phyloP scores from a whole-genome alignment of 2,329 filamentous ascomycete species.

The Graphilbum ipis-grandicollis region DNA sequence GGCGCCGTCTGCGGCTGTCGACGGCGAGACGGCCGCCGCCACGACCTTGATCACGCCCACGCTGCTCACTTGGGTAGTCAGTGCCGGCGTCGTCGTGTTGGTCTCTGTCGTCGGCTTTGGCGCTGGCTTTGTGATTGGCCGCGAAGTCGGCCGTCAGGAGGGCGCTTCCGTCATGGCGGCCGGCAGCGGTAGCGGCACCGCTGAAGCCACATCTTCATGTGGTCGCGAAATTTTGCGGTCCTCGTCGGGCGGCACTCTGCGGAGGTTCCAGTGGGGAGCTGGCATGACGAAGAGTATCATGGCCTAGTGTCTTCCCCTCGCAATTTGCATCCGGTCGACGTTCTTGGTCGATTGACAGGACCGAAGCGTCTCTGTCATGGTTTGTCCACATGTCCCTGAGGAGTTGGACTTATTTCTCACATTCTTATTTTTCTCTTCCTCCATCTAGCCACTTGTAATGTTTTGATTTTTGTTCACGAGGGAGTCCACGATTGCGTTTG shows the following conservation, averaged over 20 bases:
- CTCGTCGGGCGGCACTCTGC: constrained; percentile 30
- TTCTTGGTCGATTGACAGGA: too few relatives aligned
- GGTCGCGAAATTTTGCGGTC: constrained; percentile 34
- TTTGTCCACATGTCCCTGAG: too few relatives aligned
- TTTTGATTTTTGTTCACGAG: too few relatives aligned
- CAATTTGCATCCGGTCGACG: too few relatives aligned
- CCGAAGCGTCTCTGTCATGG: too few relatives aligned
- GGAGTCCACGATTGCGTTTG: too few relatives aligned
- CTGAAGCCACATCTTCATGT: constrained; percentile 29
- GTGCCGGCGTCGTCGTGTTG: constrained; percentile 49
- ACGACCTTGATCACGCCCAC: constrained; percentile 37
- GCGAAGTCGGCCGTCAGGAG: constrained; percentile 48
- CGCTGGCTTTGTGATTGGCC: constrained; percentile 44
- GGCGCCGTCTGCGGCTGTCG: too few relatives aligned
- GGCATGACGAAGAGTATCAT: constrained; percentile 31
- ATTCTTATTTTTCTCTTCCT: too few relatives aligned
- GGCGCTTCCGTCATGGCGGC: constrained; percentile 24
- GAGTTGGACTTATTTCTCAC: too few relatives aligned
- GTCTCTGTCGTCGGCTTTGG: constrained; percentile 53
- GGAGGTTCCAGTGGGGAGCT: constrained; percentile 34
- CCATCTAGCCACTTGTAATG: too few relatives aligned
- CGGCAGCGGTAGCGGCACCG: constrained; percentile 21
- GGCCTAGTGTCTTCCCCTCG: too few relatives aligned
- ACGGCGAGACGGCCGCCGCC: constrained; percentile 15
- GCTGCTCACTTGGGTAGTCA: constrained; percentile 46